Percentiles rank a stretch among this genome's conserved stretches.
phyloP scores from a whole-genome alignment of 306 rosid species.

The Cucurbita ficifolia region DNA sequence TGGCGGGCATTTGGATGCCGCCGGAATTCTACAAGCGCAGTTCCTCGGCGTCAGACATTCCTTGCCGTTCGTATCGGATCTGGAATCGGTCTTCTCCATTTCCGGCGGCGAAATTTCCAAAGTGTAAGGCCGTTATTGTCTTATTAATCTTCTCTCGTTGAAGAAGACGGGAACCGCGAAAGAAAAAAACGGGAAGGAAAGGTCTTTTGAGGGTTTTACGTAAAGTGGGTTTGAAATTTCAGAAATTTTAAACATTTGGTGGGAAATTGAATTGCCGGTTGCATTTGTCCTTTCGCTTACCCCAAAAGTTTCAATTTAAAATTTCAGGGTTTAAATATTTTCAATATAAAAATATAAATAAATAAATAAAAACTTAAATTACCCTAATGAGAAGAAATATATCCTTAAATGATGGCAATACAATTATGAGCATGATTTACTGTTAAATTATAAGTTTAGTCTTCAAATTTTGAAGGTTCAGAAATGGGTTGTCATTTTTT shows the following conservation, averaged over 20 bases:
- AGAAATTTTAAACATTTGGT: background rate
- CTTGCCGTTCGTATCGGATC: conserved; percentile 4
- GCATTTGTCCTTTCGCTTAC: background rate
- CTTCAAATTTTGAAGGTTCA: no score
- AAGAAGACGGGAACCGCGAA: background rate
- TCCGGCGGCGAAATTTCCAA: background rate
- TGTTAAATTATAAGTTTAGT: no score
- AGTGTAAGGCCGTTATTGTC: no score
- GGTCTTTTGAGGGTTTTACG: background rate
- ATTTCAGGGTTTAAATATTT: no score
- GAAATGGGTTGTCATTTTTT: no score
- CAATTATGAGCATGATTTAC: no score
- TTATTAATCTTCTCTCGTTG: background rate
- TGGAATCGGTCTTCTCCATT: conserved; percentile 14
- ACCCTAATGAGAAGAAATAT: no score
- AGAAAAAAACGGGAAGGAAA: background rate
- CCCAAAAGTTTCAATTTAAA: background rate
- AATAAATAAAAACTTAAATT: no score
- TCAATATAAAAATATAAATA: no score
- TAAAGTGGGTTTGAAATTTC: background rate
- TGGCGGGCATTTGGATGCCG: conserved; percentile 32
- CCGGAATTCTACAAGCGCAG: conserved; percentile 39
- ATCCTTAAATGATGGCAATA: no score
- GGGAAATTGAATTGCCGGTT: background rate
- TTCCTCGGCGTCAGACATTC: conserved; percentile 49